phyloP scores from a whole-genome alignment of 345 rosid species.

The Linum lewisii region DNA sequence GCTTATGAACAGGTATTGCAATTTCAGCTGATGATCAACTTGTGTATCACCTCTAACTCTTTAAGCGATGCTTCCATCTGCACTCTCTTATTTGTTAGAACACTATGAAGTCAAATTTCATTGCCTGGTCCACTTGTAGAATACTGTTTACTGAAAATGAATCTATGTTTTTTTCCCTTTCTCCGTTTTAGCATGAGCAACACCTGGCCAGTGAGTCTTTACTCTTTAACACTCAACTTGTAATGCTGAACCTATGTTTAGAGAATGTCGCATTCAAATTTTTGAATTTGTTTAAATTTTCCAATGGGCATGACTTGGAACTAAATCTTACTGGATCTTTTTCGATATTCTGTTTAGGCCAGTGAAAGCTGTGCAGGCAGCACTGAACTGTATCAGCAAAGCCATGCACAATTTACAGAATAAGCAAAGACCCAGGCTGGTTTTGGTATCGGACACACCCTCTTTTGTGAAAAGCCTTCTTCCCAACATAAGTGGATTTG shows the following conservation, averaged over 20 bases:
- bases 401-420: slow-evolving; percentile 31
- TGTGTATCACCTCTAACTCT: too few species aligned
- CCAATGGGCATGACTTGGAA: neutral
- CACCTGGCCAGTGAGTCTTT: too few species aligned
- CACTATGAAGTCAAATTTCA: too few species aligned
- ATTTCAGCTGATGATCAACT: neutral
- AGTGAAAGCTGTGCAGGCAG: slow-evolving; percentile 65
- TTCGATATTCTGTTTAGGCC: slow-evolving; percentile 37
- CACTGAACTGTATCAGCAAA: slow-evolving; percentile 53
- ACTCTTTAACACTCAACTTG: too few species aligned
- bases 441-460: slow-evolving; percentile 81
- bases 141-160: too few species aligned
- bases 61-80: neutral
- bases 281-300: neutral
- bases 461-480: slow-evolving; percentile 43
- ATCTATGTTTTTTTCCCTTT: too few species aligned
- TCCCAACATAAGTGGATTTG: slow-evolving; percentile 49
- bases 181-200: too few species aligned
- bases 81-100: too few species aligned
- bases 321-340: slow-evolving; percentile 11
- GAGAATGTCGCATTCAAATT: neutral
- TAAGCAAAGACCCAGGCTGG: slow-evolving; percentile 51
- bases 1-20: slow-evolving; percentile 68
- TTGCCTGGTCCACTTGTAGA: too few species aligned
- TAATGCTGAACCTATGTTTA: too few species aligned